Base-by-base conservation (phyloP, 2,329 filamentous ascomycete genomes). In the Colletotrichum aenigma region DNA sequence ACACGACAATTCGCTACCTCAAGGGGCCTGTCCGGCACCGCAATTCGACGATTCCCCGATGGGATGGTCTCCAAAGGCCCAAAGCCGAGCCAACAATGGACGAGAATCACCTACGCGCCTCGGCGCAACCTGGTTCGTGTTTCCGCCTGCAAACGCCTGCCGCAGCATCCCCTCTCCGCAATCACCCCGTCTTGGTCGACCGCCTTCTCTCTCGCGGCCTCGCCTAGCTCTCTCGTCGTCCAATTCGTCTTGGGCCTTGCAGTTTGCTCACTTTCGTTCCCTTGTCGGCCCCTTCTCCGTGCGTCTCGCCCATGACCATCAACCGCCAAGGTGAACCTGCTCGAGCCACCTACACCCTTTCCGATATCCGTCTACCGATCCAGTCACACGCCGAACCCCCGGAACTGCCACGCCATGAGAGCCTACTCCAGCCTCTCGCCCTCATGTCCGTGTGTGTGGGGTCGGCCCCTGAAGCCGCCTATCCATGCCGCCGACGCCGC, bases 231-330 rank as follows among this genome's bases (percentile, higher is more conserved):
- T 66, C 55, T 65, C 24, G 21, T 64, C 48, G 30, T 48, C 43
- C 43, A 52, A 65, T 55, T 24, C 66, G 66, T 64, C 66, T 26
- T 67, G 69, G 69, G 34, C 8, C 32, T 72, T 48, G 52, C 69
- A 32, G 32, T 67, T 26, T 48, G 21, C 69, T 48, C 43, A 21
- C 43, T 48, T 48, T 48, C 43, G n/a, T 21, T 48, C 43, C 68
- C 73, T 64, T 56, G 69, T 66, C 64, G 26, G 52, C 70, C 64
- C 62, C 69, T 72, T 75, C 73, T 72, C 64, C 69, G 62, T 73
- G 73, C 73, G 69, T 75, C 73, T 72, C 56, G 70, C 32, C 38
- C 56, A 72, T 58, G 55, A 64, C 32, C 55, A 43, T 36, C 24
- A 28, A 61, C 60, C 36, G 26, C 68, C 66, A 72, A 43, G 36